Conservation (phyloP, 2,329 filamentous ascomycete species). For the Calonectria crousiana region DNA sequence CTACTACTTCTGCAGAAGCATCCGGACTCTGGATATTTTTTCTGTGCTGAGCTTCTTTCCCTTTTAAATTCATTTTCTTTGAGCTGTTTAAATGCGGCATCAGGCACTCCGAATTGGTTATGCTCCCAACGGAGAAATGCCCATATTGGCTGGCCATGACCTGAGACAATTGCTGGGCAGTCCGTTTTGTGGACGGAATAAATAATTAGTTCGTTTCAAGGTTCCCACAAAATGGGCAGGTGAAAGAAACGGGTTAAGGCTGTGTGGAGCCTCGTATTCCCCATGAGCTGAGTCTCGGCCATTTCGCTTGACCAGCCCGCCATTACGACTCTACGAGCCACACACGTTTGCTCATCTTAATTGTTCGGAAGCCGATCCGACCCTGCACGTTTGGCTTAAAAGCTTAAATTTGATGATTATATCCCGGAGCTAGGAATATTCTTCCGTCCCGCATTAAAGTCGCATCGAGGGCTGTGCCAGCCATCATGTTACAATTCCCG, state of each 20-base stretch:
- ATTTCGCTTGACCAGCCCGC: background rate
- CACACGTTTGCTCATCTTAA: background rate
- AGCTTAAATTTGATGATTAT: background rate
- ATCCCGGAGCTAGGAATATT: background rate
- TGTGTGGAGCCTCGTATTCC: slow-evolving; percentile 2
- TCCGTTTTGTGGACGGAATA: background rate
- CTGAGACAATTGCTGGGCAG: background rate
- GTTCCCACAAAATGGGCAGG: background rate
- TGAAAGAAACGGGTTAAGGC: slow-evolving; percentile 3
- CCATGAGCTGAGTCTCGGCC: background rate
- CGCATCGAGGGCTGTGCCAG: background rate
- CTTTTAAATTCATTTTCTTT: background rate
- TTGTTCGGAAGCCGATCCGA: background rate
- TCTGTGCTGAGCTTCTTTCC: background rate
- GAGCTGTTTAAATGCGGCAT: background rate
- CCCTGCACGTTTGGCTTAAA: background rate
- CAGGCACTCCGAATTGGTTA: too few species aligned
- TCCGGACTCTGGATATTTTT: too few species aligned
- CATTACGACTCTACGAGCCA: background rate
- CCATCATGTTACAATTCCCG: background rate
- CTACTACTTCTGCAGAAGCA: background rate
- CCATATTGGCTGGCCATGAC: background rate
- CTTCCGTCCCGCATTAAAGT: background rate
- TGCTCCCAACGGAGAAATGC: background rate
- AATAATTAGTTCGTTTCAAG: background rate